phyloP scores from a whole-genome alignment of 2,329 filamentous ascomycete species.

The Clarireedia paspali region DNA sequence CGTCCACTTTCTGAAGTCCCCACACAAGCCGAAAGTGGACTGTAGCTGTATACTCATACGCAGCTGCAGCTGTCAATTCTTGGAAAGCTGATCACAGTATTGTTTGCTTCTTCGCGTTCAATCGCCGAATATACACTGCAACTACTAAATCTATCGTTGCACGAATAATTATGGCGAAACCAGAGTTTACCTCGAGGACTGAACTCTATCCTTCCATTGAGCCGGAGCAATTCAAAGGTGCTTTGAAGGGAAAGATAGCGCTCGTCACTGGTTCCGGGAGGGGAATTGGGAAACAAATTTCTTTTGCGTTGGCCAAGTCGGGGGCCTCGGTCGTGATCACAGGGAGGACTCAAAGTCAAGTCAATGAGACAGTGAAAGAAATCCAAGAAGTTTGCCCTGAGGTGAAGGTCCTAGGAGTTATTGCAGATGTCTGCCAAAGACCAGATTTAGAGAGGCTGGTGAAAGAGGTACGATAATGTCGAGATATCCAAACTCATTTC shows the following conservation, averaged over 20 bases:
- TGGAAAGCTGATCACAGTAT: no score
- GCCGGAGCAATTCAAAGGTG: conserved; percentile 10
- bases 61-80: no score
- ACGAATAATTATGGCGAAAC: neutral
- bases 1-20: no score
- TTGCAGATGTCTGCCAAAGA: conserved; percentile 13
- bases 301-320: conserved; percentile 13
- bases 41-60: no score
- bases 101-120: no score
- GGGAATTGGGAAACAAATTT: conserved; percentile 16
- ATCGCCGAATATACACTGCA: no score
- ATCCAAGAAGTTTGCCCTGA: neutral
- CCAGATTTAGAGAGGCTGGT: conserved; percentile 12
- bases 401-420: conserved; percentile 12
- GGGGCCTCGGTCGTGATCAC: conserved; percentile 14
- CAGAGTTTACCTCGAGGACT: conserved; percentile 14
- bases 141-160: neutral
- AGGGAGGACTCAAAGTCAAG: conserved; percentile 12
- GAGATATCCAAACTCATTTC: neutral
- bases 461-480: conserved; percentile 5
- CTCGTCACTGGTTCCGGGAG: conserved; percentile 16
- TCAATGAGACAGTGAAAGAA: conserved; percentile 13
- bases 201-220: conserved; percentile 15
- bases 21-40: no score
- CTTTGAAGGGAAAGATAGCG: conserved; percentile 13